Evolutionary conservation across 1,139 yeast species (phyloP), one percentile per base, ranked within the genome.

Genomic region (Lipomyces yarrowii): DNA sequence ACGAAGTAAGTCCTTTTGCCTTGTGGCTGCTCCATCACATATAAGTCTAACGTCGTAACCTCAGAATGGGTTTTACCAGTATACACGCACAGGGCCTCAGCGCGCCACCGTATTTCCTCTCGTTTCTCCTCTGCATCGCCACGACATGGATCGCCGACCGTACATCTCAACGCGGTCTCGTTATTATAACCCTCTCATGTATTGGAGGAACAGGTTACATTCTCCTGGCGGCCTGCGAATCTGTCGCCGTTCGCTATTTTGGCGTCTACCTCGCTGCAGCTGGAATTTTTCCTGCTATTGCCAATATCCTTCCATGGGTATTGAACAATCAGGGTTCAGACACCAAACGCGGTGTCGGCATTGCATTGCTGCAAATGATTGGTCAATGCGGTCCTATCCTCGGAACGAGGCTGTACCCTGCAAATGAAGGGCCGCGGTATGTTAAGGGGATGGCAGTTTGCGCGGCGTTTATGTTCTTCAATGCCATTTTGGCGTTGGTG

Each of bases 351-450:
- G 74, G 75, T 42, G 68, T 70, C 74, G 57, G 59, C 21, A 23
- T 39, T 35, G 37, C 39, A 10, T 13, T 57, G 18, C 10, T 57
- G 32, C 75, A 74, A 60, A 61, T 73, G 18, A 63, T 74, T 21
- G 77, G 77, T n/a, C 75, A 74, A 62, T 74, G 76, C 53, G 77
- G 77, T 1, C 76, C 77, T 10, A 61, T 75, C 23, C 69, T 74
- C 10, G 78, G 77, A 2, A 75, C 76, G 33, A 48, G 53, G 3
- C 23, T 75, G 46, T 75, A 71, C 62, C 77, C 78, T 2, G 54
- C 61, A 13, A 13, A 68, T 7, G 74, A 75, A 5, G 75, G 68
- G 3, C 77, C 77, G 1, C 59, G 63, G 21, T 75, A 74, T 63
- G 64, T 32, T n/a, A 69, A 71, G 62, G 77, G 77, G 0, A 71